Base-by-base conservation (phyloP, 2,329 filamentous ascomycete species). In the Penicillium frequentans region DNA sequence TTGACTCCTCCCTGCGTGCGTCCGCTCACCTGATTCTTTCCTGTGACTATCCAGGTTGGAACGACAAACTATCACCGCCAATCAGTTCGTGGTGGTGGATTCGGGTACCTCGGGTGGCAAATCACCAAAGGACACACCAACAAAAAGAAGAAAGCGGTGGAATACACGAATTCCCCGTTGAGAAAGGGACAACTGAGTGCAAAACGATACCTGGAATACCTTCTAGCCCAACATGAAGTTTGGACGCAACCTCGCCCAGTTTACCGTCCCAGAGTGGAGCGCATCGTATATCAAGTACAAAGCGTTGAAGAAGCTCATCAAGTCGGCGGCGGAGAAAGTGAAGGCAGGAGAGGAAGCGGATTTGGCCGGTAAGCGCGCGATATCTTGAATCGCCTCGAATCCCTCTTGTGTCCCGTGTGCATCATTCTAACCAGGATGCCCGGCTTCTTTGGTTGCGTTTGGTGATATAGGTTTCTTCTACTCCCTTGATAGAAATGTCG, bases 401-500 rank as follows among this genome's bases (percentile, higher is more conserved):
- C 43, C 33, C n/a, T 45, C 46, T 42, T 50, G 47, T 43, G 55
- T 45, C 49, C 52, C 50, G 54, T 8, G 50, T 56, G 62, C 56
- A 46, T 51, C 52, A 47, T 61, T 65, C 59, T 65, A 65, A 59
- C 64, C 62, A 53, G 26, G 62, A 61, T 64, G 59, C 61, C 68
- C 68, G 42, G 47, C 51, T 46, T 42, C 42, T 52, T 55, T 51
- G 42, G 19, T 21, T 53, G 46, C 50, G 53, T 35, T 57, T 27
- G 46, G 35, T 54, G 24, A 26, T 55, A 55, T 80, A 97, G 95
- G 93, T 75, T 96, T 99, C 83, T 96, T 97, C 81, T 96, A 93
- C 75, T 90, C 89, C 63, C 87, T 99, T 74, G 95, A 99, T 73
- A 90, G 95, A 68, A 97, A 98, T 73, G 88, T 99, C 70, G 95